Evolutionary conservation across 2,329 filamentous ascomycete species (phyloP), one percentile per base, ranked within the genome.

Genomic region (Fusarium paranaense): DNA sequence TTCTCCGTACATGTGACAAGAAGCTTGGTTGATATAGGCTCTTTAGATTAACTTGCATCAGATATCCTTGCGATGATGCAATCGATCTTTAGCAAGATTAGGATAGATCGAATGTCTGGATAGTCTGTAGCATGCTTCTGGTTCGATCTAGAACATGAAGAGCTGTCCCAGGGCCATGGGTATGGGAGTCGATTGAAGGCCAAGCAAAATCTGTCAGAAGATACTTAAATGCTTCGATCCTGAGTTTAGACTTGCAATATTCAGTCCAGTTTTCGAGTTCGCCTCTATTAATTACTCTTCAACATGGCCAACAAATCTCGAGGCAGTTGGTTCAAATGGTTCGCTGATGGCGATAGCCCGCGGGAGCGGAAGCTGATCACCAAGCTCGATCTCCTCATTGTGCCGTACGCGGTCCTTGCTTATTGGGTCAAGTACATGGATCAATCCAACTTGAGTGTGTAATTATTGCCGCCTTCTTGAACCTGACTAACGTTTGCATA

Each of bases 331-430:
- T 32, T 62, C 20, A 56, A 64, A 16, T 70, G 67, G 65, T 64
- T 38, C 20, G 35, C 56, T 4, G 37, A 59, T 56, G 20, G 20
- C 20, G 62, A 70, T 8, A 37, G 47, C 22, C 30, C 56, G 11
- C 20, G 61, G 13, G 64, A 70, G n/a, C 38, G 64, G 16, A 64
- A 67, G 54, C 52, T 70, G 4, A 60, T 70, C 52, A 30, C 54
- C 80, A 88, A 87, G 62, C 87, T 86, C 73, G 91, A 91, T 54
- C 86, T 88, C 62, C 87, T 87, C 79, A 88, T 87, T 58, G 71
- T 77, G 18, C 73, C 74, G 0, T 75, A 75, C 20, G 57, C 71
- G 5, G 60, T 76, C 4, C 59, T 76, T 6, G 64, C 73, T 13
- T 76, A 75, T 6, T 76, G 73, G 74, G 69, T 75, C 61, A 76